Evolutionary conservation across 768 basidiomycete genomes (phyloP), one percentile per base, ranked within the genome.

Genomic region (Mycena latifolia): DNA sequence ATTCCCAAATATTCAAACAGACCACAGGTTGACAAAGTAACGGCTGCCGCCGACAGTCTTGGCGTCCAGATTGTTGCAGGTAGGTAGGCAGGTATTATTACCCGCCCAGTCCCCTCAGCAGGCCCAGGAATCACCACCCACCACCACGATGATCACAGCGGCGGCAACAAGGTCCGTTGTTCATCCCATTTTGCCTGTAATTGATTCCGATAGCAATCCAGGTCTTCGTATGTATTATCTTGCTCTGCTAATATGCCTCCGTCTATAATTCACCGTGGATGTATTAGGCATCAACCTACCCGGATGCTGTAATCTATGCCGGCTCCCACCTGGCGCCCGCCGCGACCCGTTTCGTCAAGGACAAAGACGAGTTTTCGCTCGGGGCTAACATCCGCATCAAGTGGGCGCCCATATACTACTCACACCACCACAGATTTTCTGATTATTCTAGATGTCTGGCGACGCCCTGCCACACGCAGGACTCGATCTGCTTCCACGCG

Each of bases 391-490:
- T 92, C 61, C 81, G 78, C 48, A 82, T 94, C 79, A 88, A 79
- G 90, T 89, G 66, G 61, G 77, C 71, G 17, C 28, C 47, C 22
- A n/a, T n/a, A 41, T 48, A 37, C 66, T 51, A 47, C 28, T 39
- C 25, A 46, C 72, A 59, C 24, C 4, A 1, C 15, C 5, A 31
- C 22, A 52, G 33, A 29, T 25, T 20, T 29, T 35, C n/a, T 35
- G 11, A 53, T 25, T 51, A 18, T 17, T 50, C 17, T 65, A 93
- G 93, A 76, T 94, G 92, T 77, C 79, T 95, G 25, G 90, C 93
- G 27, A 96, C 94, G 1, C 94, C 95, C 1, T 96, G 95, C 78
- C 97, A 98, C 77, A 99, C 97, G 4, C 93, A 93, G 75, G 97
- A 98, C 78, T 98, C 96, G 18, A 96, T 97, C 71, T 98, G 93